Percentiles rank a stretch among this genome's conserved stretches.
Evolutionary conservation across 1,139 yeast genomes (phyloP).

Genomic region (Blastobotrys arbuscula): DNA sequence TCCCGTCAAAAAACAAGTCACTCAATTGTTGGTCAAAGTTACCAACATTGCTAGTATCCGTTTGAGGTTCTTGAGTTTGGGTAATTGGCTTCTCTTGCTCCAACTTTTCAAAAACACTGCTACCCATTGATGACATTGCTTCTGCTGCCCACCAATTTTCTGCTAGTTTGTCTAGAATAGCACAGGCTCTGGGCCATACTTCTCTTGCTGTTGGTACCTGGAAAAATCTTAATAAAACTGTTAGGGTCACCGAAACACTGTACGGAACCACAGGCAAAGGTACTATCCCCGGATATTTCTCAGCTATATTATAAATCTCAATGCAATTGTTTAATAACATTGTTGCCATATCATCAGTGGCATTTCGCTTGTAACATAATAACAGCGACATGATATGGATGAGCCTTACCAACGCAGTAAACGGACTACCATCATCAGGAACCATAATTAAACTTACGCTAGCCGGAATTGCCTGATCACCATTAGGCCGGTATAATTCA

Average conservation of each 20-base stretch:
- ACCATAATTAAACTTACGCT: constrained; percentile 5
- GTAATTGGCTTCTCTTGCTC: constrained; percentile 14
- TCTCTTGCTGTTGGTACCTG: constrained; percentile 7
- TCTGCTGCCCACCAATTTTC: constrained; percentile 30
- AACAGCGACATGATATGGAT: constrained; percentile 23
- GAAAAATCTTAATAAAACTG: constrained; percentile 21
- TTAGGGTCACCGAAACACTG: constrained; percentile 27
- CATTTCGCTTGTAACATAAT: constrained; percentile 24
- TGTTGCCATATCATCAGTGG: constrained; percentile 15
- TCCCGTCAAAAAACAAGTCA: constrained; percentile 18
- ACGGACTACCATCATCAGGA: constrained; percentile 17
- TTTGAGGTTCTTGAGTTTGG: not conserved
- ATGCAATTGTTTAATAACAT: constrained; percentile 20
- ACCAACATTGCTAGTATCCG: not conserved
- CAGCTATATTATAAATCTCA: constrained; percentile 24
- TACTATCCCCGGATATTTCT: constrained; percentile 21
- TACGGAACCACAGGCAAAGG: constrained; percentile 30
- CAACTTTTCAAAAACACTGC: constrained; percentile 25
- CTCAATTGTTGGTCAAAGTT: not conserved
- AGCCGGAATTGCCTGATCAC: constrained; percentile 14
- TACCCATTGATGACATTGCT: constrained; percentile 29
- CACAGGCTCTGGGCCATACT: constrained; percentile 27
- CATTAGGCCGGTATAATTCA: constrained; percentile 33
- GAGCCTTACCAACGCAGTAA: constrained; percentile 18
- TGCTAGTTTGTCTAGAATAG: constrained; percentile 21